Base-by-base conservation (phyloP, 129 eudicot species). In the Flaveria robusta region DNA sequence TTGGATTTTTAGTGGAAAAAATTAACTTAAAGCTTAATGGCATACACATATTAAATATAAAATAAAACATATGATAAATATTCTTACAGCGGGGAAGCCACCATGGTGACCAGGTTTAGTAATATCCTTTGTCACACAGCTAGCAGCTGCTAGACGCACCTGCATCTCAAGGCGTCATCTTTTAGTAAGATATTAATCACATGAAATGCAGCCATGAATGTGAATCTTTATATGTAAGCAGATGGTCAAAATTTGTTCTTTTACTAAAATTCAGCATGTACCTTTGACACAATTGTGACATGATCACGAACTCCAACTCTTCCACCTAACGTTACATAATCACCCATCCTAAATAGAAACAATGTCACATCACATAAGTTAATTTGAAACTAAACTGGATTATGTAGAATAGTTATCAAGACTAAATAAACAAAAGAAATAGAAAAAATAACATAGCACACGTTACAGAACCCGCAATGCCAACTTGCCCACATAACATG, bases 401-500 rank as follows among this genome's bases (percentile, higher is more conserved):
- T 19, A 19, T 2, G 27, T 83, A 31, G 1, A 67, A 67, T 16
- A 59, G 37, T 31, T 62, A 62, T 14, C 42, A 62, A 27, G 42
- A 62, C 15, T 5, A 66, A 22, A 63, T 24, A 68, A 24, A 19
- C 15, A 18, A 16, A 15, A 64, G 19, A 20, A 64, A 37, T 1
- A 14, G 22, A 19, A 41, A 42, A 42, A 42, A 66, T 9, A 66
- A 69, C 19, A 51, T 4, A 34, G 42, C 93, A 74, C 87, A 95
- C 94, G 89, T 95, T 42, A 81, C 97, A 60, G 97, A 95, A 75
- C 97, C 99, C 1, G 99, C 99, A 45, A 91, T 85, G 55, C 97
- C 99, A 77, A 85, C 97, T 87, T 91, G 99, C 37, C 99, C 97
- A 76, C 97, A 94, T 19, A 94, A 62, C 85, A 95, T 86, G 86